A percentile compares a stretch with the other conserved stretches of the same genome.
Conservation (phyloP, 352 stramenopile species). For the Pythium coloratum region DNA sequence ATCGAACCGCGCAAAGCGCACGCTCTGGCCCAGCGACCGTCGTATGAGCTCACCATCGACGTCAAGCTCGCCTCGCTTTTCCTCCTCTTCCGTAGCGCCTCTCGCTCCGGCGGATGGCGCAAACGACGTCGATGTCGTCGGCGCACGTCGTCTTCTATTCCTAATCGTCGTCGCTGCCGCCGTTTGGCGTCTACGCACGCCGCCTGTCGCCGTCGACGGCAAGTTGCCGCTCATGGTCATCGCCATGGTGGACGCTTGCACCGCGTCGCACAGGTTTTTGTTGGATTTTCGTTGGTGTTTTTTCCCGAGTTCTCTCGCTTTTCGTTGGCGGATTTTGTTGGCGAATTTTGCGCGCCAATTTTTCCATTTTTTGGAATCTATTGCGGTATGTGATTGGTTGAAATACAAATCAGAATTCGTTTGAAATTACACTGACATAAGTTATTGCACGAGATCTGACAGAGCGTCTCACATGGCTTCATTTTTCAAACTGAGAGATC, state of each 20-base stretch:
- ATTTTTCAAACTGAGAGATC: neutral
- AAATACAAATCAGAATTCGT: neutral
- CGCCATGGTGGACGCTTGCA: slow-evolving; percentile 12
- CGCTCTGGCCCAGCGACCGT: neutral
- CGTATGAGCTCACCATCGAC: neutral
- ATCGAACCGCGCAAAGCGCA: slow-evolving; percentile 53
- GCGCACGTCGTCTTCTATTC: slow-evolving; percentile 1
- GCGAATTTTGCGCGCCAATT: slow-evolving; percentile 12
- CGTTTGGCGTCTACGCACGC: neutral
- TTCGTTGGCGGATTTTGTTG: slow-evolving; percentile 7
- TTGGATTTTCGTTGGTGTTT: slow-evolving; percentile 2
- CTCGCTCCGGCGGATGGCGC: neutral
- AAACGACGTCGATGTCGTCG: neutral
- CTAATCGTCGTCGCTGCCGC: neutral
- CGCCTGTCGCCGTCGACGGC: slow-evolving; percentile 1
- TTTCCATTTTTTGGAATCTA: slow-evolving; percentile 1
- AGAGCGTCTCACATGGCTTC: neutral
- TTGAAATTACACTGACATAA: slow-evolving; percentile 13
- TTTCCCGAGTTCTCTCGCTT: neutral
- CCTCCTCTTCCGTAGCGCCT: neutral
- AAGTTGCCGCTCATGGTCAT: slow-evolving; percentile 25
- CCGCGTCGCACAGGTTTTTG: neutral
- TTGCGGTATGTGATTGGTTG: slow-evolving; percentile 5
- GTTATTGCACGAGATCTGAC: neutral
- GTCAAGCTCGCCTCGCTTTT: neutral